These are phyloP conservation scores for Fusarium camptoceras DNA, from an alignment of 2,329 filamentous ascomycete species.

Conservation along the genomic window DNA sequence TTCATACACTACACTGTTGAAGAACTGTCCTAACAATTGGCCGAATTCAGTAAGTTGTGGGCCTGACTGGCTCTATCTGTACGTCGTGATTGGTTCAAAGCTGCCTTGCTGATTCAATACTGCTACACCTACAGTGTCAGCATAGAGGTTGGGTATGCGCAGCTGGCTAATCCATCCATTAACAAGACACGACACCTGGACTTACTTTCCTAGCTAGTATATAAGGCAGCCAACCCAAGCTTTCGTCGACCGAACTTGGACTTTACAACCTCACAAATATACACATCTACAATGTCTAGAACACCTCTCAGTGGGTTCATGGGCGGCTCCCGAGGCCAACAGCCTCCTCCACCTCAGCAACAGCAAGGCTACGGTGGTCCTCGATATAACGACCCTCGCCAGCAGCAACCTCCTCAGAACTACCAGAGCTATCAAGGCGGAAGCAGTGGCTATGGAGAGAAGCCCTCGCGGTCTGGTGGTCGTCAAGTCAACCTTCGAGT, in stretches of 20 bases:
- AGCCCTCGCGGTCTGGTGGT: constrained; percentile 41
- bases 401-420: constrained; percentile 29
- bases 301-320: constrained; percentile 46
- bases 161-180: constrained; percentile 1
- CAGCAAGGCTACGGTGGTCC: constrained; percentile 53
- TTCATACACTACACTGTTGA: background rate
- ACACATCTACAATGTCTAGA: constrained; percentile 48
- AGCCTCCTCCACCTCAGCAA: constrained; percentile 41
- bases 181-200: constrained; percentile 14
- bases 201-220: constrained; percentile 18
- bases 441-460: constrained; percentile 45
- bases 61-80: background rate
- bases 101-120: background rate
- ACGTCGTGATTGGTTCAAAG: background rate
- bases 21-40: background rate
- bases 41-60: background rate
- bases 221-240: constrained; percentile 1
- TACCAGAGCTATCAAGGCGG: constrained; percentile 28
- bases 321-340: constrained; percentile 46
- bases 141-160: constrained; percentile 12
- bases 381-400: constrained; percentile 45
- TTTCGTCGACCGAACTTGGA: background rate
- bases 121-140: constrained; percentile 24
- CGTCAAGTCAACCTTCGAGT: constrained; percentile 56
- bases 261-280: background rate